Conservation (phyloP, 1,284 basidiomycete genomes). For the Sanguinoderma infundibulare region DNA sequence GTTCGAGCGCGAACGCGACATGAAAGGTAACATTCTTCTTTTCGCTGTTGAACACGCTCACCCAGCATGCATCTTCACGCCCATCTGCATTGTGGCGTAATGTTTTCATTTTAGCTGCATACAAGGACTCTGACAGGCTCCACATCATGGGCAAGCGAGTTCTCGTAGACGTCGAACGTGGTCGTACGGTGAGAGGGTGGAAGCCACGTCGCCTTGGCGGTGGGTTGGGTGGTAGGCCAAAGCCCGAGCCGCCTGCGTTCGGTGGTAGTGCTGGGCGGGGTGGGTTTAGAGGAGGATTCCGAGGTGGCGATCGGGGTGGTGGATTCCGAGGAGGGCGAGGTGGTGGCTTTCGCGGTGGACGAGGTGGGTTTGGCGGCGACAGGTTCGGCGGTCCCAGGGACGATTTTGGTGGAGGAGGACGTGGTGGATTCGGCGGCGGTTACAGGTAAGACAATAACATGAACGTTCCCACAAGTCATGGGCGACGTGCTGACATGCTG, state of each 20-base stretch:
- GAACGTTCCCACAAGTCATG: not conserved
- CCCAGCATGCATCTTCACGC: slow-evolving; percentile 27
- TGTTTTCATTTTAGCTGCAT: slow-evolving; percentile 73
- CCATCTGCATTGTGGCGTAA: slow-evolving; percentile 26
- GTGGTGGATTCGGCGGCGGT: slow-evolving; percentile 32
- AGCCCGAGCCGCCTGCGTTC: slow-evolving; percentile 68
- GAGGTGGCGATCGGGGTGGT: slow-evolving; percentile 46
- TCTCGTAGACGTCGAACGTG: slow-evolving; percentile 97
- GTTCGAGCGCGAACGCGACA: slow-evolving; percentile 97
- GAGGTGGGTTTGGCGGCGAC: slow-evolving; percentile 40
- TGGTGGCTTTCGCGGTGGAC: slow-evolving; percentile 42
- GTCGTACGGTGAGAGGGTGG: slow-evolving; percentile 98
- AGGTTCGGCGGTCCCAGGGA: slow-evolving; percentile 32
- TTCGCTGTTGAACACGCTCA: slow-evolving; percentile 18
- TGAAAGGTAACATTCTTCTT: slow-evolving; percentile 79
- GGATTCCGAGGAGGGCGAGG: slow-evolving; percentile 46
- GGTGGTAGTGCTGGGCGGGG: slow-evolving; percentile 41
- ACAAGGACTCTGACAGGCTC: slow-evolving; percentile 99
- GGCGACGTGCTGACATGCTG: slow-evolving; percentile 20
- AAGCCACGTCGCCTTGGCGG: slow-evolving; percentile 95
- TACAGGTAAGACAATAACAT: slow-evolving; percentile 44
- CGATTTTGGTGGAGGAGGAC: slow-evolving; percentile 28
- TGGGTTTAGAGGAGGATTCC: slow-evolving; percentile 45
- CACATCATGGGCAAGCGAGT: slow-evolving; percentile 95
- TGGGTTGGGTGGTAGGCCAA: slow-evolving; percentile 93